These are phyloP conservation scores for Arthromyces matolae DNA, from an alignment of 768 basidiomycete species.

Conservation along the genomic window DNA sequence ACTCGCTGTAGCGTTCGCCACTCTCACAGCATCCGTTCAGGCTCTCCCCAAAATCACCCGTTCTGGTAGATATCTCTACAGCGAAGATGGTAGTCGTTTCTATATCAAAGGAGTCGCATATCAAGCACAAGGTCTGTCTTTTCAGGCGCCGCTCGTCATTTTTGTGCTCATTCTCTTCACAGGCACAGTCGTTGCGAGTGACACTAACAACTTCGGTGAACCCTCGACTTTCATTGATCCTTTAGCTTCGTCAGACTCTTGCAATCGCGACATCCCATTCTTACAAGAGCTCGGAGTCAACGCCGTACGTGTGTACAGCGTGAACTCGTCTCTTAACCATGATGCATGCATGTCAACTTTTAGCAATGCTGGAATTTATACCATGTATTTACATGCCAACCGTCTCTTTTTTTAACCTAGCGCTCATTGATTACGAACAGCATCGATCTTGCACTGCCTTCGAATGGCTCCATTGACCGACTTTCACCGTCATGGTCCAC, in stretches of 20 bases:
- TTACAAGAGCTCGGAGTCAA: slow-evolving; percentile 77
- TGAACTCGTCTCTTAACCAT: slow-evolving; percentile 79
- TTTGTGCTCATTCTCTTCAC: slow-evolving; percentile 1
- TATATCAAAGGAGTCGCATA: slow-evolving; percentile 88
- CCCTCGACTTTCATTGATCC: slow-evolving; percentile 81
- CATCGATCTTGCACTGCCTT: slow-evolving; percentile 80
- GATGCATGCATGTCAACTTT: slow-evolving; percentile 82
- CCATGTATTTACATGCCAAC: slow-evolving; percentile 77
- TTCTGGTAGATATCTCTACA: slow-evolving; percentile 78
- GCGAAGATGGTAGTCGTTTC: slow-evolving; percentile 69
- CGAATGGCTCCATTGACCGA: slow-evolving; percentile 84
- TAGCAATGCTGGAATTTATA: slow-evolving; percentile 79
- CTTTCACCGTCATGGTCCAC: slow-evolving; percentile 72
- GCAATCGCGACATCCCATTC: slow-evolving; percentile 76
- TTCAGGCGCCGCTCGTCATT: not conserved
- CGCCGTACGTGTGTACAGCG: slow-evolving; percentile 81
- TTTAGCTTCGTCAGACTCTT: slow-evolving; percentile 60
- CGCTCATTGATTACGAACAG: slow-evolving; percentile 36
- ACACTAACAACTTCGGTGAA: slow-evolving; percentile 61
- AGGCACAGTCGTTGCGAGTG: slow-evolving; percentile 41
- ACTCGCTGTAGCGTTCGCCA: slow-evolving; percentile 35
- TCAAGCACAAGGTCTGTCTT: slow-evolving; percentile 65
- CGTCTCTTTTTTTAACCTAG: not conserved
- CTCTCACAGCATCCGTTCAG: slow-evolving; percentile 46
- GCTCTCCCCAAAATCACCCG: slow-evolving; percentile 70